Conservation (phyloP, 1,284 basidiomycete genomes). For the Leccinum griseonigrum region DNA sequence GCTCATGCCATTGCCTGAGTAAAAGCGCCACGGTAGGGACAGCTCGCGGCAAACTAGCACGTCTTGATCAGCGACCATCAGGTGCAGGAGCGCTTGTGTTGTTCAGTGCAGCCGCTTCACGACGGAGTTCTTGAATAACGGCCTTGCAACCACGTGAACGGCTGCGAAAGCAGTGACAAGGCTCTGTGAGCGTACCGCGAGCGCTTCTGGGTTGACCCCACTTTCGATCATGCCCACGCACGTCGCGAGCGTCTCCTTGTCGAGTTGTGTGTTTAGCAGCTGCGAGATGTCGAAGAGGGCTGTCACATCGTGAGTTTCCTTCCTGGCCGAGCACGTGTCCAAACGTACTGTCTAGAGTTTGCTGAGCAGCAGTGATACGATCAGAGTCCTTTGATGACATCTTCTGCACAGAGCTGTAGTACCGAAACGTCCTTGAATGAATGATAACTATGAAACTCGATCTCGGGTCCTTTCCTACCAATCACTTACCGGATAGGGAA, state of each 20-base stretch:
- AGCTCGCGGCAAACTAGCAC: background rate
- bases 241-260: slow-evolving; percentile 78
- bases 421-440: background rate
- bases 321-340: background rate
- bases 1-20: slow-evolving; percentile 4
- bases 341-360: slow-evolving; percentile 74
- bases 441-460: background rate
- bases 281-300: slow-evolving; percentile 82
- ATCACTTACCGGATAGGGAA: slow-evolving; percentile 7
- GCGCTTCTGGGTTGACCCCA: slow-evolving; percentile 81
- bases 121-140: slow-evolving; percentile 71
- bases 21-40: background rate
- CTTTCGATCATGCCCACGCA: slow-evolving; percentile 84
- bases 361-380: slow-evolving; percentile 68
- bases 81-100: slow-evolving; percentile 17
- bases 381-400: slow-evolving; percentile 65
- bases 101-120: slow-evolving; percentile 50
- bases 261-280: slow-evolving; percentile 76
- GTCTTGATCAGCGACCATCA: slow-evolving; percentile 17
- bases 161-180: background rate
- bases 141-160: slow-evolving; percentile 43
- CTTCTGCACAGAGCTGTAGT: background rate
- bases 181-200: slow-evolving; percentile 62
- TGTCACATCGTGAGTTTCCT: slow-evolving; percentile 31
- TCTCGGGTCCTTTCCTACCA: background rate